Evolutionary conservation across 257 asterid species (phyloP).

Genomic region (Solanum chaucha): DNA sequence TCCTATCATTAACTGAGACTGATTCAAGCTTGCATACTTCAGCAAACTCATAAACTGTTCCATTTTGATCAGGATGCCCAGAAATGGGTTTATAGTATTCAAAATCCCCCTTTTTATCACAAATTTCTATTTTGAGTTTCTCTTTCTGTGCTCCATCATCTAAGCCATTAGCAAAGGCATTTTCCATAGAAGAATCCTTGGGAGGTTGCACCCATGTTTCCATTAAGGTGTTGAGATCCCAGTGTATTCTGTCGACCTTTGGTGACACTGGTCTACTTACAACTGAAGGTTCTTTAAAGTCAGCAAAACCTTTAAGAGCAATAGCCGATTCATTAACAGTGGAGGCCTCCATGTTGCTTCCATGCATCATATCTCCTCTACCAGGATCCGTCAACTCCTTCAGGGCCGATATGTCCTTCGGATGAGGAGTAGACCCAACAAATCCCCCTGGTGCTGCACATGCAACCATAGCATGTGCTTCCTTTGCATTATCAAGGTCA

Average conservation of each 20-base stretch:
- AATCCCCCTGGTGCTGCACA: slow-evolving; percentile 17
- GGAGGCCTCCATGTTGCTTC: slow-evolving; percentile 12
- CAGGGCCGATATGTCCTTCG: slow-evolving; percentile 1
- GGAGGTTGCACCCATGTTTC: slow-evolving; percentile 75
- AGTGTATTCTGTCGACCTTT: slow-evolving; percentile 52
- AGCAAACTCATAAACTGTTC: neutral
- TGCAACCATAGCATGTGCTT: slow-evolving; percentile 22
- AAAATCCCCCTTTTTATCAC: neutral
- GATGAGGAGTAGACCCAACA: slow-evolving; percentile 12
- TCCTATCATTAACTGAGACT: slow-evolving; percentile 10
- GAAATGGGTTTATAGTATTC: neutral
- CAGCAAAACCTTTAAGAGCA: slow-evolving; percentile 15
- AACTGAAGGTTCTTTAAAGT: slow-evolving; percentile 16
- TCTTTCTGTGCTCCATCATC: slow-evolving; percentile 7
- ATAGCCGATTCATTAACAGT: slow-evolving; percentile 8
- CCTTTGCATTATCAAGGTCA: slow-evolving; percentile 19
- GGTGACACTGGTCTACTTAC: slow-evolving; percentile 12
- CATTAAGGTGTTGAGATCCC: slow-evolving; percentile 77
- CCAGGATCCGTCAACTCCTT: slow-evolving; percentile 13
- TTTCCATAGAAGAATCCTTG: slow-evolving; percentile 16
- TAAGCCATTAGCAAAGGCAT: slow-evolving; percentile 6
- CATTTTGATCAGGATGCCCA: neutral
- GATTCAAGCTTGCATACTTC: slow-evolving; percentile 15
- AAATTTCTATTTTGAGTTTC: slow-evolving; percentile 11
- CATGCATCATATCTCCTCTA: slow-evolving; percentile 6